phyloP scores from a whole-genome alignment of 2,329 filamentous ascomycete genomes.

The Onygenales sp. region DNA sequence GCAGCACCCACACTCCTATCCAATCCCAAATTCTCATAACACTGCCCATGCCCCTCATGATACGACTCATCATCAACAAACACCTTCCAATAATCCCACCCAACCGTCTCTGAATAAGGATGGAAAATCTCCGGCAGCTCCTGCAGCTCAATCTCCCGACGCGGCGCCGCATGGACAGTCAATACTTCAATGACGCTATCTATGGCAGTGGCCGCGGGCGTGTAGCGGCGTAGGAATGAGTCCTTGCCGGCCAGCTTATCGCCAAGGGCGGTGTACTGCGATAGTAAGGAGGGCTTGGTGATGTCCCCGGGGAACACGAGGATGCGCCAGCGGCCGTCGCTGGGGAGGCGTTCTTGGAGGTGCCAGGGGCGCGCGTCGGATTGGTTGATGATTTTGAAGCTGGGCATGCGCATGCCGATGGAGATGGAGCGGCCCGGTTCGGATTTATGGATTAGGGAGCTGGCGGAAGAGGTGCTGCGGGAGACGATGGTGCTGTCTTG shows the following conservation, averaged over 20 bases:
- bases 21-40: slow-evolving; percentile 51
- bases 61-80: slow-evolving; percentile 46
- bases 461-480: slow-evolving; percentile 11
- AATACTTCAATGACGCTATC: slow-evolving; percentile 50
- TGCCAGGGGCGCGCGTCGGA: slow-evolving; percentile 31
- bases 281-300: slow-evolving; percentile 31
- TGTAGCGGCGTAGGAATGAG: slow-evolving; percentile 39
- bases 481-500: slow-evolving; percentile 46
- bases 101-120: slow-evolving; percentile 36
- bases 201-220: slow-evolving; percentile 27
- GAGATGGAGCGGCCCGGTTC: slow-evolving; percentile 16
- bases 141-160: slow-evolving; percentile 38
- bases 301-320: slow-evolving; percentile 54
- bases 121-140: slow-evolving; percentile 40
- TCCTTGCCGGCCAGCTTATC: slow-evolving; percentile 26
- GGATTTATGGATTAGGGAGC: slow-evolving; percentile 14
- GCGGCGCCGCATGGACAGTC: slow-evolving; percentile 46
- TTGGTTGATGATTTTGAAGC: slow-evolving; percentile 26
- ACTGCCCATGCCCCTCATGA: slow-evolving; percentile 37
- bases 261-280: slow-evolving; percentile 41
- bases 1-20: slow-evolving; percentile 45
- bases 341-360: slow-evolving; percentile 25
- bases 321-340: slow-evolving; percentile 29
- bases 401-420: slow-evolving; percentile 26
- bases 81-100: slow-evolving; percentile 50